Conservation (phyloP, 2,329 filamentous ascomycete genomes). For the Chlorencoelia australis region DNA sequence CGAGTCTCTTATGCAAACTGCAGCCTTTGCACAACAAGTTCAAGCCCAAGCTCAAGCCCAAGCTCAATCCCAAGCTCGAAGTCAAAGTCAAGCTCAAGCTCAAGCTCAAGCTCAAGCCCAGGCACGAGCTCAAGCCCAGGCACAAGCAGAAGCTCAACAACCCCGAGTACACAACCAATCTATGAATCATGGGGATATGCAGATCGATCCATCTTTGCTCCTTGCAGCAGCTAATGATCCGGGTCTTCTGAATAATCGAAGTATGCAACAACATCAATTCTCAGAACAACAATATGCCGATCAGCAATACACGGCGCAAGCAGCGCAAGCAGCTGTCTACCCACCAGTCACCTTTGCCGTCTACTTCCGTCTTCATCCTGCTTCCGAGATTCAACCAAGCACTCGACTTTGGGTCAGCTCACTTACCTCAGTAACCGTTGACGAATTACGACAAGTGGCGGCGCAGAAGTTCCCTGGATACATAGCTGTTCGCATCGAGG, state of each 20-base stretch:
- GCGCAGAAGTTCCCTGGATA: slow-evolving; percentile 50
- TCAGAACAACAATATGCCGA: slow-evolving; percentile 23
- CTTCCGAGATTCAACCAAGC: slow-evolving; percentile 44
- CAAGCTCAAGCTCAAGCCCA: slow-evolving; percentile 14
- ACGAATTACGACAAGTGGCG: slow-evolving; percentile 53
- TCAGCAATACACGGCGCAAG: slow-evolving; percentile 29
- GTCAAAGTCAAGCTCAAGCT: slow-evolving; percentile 7
- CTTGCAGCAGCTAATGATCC: slow-evolving; percentile 37
- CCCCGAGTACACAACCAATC: slow-evolving; percentile 13
- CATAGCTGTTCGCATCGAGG: slow-evolving; percentile 51
- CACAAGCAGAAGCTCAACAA: slow-evolving; percentile 15
- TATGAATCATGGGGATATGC: slow-evolving; percentile 40
- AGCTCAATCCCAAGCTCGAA: slow-evolving; percentile 18
- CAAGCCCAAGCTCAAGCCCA: slow-evolving; percentile 26
- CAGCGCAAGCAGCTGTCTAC: slow-evolving; percentile 32
- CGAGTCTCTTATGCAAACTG: slow-evolving; percentile 19
- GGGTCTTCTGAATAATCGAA: slow-evolving; percentile 25
- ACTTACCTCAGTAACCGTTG: slow-evolving; percentile 42
- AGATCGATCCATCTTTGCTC: slow-evolving; percentile 54
- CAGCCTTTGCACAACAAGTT: too few relatives aligned
- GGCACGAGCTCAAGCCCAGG: slow-evolving; percentile 13
- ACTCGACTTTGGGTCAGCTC: slow-evolving; percentile 56
- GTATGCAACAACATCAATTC: slow-evolving; percentile 26
- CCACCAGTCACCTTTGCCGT: slow-evolving; percentile 38
- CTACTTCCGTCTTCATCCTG: slow-evolving; percentile 59